Evolutionary conservation across 257 asterid species (phyloP).

Genomic region (Avicennia marina): DNA sequence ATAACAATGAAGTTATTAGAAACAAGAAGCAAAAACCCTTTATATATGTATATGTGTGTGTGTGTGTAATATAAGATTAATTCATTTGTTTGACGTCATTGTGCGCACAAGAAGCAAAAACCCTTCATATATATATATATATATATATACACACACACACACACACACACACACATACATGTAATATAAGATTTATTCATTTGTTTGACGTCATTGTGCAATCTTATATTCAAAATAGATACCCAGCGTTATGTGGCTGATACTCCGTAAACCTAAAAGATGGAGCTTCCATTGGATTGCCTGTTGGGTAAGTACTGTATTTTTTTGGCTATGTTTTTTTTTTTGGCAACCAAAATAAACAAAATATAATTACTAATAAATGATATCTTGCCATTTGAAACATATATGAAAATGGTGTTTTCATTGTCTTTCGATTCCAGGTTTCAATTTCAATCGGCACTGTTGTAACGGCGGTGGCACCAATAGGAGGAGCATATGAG

Average conservation of each 20-base stretch:
- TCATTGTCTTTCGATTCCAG: too few relatives aligned
- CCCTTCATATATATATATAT: background rate
- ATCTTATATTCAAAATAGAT: conserved; percentile 16
- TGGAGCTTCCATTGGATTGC: conserved; percentile 34
- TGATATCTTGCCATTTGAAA: background rate
- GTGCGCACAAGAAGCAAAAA: too few relatives aligned
- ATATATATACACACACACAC: too few relatives aligned
- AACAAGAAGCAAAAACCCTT: too few relatives aligned
- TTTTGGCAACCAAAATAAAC: too few relatives aligned
- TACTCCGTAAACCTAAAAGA: conserved; percentile 24
- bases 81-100: too few relatives aligned
- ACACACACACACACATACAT: too few relatives aligned
- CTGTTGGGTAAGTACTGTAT: conserved; percentile 24
- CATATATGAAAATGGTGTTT: too few relatives aligned
- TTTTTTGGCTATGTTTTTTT: too few relatives aligned
- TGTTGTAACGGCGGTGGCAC: conserved; percentile 25
- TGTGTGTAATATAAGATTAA: too few relatives aligned
- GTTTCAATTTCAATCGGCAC: conserved; percentile 25
- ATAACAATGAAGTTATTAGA: too few relatives aligned
- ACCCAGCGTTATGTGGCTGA: conserved; percentile 31
- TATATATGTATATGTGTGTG: too few relatives aligned
- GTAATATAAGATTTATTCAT: background rate
- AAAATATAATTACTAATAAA: background rate
- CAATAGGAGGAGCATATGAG: conserved; percentile 35
- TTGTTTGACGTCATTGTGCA: background rate